Conservation (phyloP, 495 filamentous ascomycete species). For the Tuber magnatum region DNA sequence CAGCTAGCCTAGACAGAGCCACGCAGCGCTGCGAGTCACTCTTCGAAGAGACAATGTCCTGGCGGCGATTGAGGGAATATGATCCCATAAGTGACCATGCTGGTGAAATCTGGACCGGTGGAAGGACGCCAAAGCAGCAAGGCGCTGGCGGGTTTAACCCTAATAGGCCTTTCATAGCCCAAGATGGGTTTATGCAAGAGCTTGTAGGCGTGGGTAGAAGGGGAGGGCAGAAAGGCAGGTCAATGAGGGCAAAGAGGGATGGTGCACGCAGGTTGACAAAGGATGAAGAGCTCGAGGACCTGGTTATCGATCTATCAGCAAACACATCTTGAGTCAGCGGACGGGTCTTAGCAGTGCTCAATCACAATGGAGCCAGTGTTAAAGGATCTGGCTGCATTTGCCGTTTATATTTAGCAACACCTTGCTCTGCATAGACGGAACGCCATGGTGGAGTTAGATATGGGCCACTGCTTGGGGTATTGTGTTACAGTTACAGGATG, state of each 20-base stretch:
- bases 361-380: not conserved
- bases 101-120: constrained; percentile 20
- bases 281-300: not conserved
- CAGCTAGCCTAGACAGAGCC: constrained; percentile 11
- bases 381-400: not conserved
- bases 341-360: not conserved
- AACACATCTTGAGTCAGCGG: not conserved
- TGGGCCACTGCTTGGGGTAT: not conserved
- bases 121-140: not conserved
- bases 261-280: not conserved
- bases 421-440: not conserved
- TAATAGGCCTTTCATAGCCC: not conserved
- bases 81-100: not conserved
- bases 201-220: not conserved
- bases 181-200: constrained; percentile 22
- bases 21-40: constrained; percentile 16
- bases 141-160: not conserved
- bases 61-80: constrained; percentile 16
- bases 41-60: constrained; percentile 24
- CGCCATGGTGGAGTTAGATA: not conserved
- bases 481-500: not conserved
- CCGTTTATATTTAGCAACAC: not conserved
- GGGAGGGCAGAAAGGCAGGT: not conserved
- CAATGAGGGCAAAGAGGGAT: not conserved
- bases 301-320: not conserved